Conservation (phyloP, 129 eudicot genomes). For the Sambucus nigra region DNA sequence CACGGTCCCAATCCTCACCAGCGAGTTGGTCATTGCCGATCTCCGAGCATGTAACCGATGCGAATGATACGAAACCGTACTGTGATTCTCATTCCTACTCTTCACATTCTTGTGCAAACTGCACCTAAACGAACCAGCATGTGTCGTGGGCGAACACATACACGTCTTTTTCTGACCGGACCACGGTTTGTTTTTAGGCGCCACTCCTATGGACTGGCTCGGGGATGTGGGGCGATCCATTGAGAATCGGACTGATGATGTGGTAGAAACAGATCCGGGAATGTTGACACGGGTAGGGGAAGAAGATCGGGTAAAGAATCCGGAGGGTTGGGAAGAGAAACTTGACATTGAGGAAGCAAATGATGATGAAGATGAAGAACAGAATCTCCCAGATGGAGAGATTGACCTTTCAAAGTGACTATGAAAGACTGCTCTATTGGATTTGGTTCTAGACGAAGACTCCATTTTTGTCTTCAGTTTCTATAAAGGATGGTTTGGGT, state of each 20-base stretch:
- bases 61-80: conserved; percentile 31
- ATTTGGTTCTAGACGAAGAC: conserved; percentile 26
- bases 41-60: conserved; percentile 47
- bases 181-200: conserved; percentile 11
- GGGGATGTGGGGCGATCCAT: conserved; percentile 34
- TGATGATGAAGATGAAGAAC: conserved; percentile 35
- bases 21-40: conserved; percentile 67
- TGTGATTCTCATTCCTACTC: background rate
- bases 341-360: conserved; percentile 24
- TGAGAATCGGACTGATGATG: conserved; percentile 41
- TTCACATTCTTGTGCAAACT: conserved; percentile 38
- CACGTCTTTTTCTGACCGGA: conserved; percentile 50
- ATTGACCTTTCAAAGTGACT: conserved; percentile 28
- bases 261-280: conserved; percentile 16
- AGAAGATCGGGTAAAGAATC: conserved; percentile 12
- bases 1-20: conserved; percentile 54
- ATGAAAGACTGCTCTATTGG: conserved; percentile 14
- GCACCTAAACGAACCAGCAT: conserved; percentile 84
- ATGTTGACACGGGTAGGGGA: conserved; percentile 43
- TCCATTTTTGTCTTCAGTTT: conserved; percentile 22
- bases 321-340: conserved; percentile 11
- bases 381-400: conserved; percentile 49
- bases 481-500: conserved; percentile 1
- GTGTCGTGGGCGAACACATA: conserved; percentile 76
- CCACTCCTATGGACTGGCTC: conserved; percentile 20